Evolutionary conservation across 768 basidiomycete genomes (phyloP), one percentile per base, ranked within the genome.

Genomic region (Lactarius trivialis): DNA sequence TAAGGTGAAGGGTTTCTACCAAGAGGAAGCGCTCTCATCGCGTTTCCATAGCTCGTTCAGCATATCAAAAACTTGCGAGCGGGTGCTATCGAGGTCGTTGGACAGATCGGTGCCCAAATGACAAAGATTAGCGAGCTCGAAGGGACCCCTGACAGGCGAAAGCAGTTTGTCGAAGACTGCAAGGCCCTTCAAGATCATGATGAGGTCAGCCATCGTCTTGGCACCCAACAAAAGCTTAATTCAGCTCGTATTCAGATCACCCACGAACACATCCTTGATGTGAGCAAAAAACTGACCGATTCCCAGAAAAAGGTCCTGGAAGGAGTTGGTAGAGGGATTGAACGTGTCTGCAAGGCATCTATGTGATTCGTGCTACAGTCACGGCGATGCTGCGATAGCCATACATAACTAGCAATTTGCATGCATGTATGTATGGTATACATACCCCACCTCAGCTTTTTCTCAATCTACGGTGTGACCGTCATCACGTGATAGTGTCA

Each of bases 231-330:
- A 19, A 34, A 26, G n/a, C 21, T 32, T 39, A 19, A 37, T 53
- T 60, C 19, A 48, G 12, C 49, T 33, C n/a, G 19, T 12, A 12
- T 26, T 33, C 62, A 89, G 86, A 76, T 89, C 52, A 82, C 84
- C 62, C 79, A 81, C 33, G 88, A 89, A 60, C 86, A 85, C 67
- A 76, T 85, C 50, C 71, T 82, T 60, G 77, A 77, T 24, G 72
- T 86, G 30, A 82, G 81, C 14, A 89, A 88, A 76, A 87, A 77
- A 68, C 73, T 87, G 41, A 80, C 78, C 7, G 89, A 93, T 30
- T 76, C 89, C 3, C 84, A 86, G 45, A 88, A 82, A 71, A 88
- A 84, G 72, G 81, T 86, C 7, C 72, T 84, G 24, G 88, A 89
- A 59, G 89, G 89, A 30, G 75, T 85, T 45, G 85, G 82, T 32